Conservation (phyloP, 2,329 filamentous ascomycete species). For the Trichoderma sp. region DNA sequence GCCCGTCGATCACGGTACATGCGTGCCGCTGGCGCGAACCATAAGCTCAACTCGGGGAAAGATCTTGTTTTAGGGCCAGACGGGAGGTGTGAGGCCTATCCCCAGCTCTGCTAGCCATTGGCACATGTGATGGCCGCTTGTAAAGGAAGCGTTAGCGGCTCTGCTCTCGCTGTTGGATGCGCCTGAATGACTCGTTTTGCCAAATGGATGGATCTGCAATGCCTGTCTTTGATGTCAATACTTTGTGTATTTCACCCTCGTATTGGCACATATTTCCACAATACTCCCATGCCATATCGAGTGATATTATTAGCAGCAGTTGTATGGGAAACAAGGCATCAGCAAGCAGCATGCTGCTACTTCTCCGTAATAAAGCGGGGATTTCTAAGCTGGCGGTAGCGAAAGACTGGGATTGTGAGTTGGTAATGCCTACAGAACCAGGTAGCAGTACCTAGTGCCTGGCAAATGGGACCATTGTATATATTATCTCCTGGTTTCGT, state of each 20-base stretch:
- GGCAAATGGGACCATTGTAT: conserved; percentile 8
- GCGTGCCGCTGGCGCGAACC: conserved; percentile 10
- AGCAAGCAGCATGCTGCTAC: not conserved
- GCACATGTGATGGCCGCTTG: not conserved
- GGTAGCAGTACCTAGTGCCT: not conserved
- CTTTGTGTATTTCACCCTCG: not conserved
- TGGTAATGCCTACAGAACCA: not conserved
- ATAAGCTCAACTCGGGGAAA: not conserved
- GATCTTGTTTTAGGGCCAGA: not conserved
- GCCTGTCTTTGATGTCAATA: not conserved
- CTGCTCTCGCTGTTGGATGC: not conserved
- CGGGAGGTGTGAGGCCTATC: not conserved
- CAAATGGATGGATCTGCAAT: not conserved
- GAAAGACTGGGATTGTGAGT: conserved; percentile 10
- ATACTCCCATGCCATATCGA: not conserved
- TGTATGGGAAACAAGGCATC: not conserved
- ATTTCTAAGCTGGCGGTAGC: conserved; percentile 14
- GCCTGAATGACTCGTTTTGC: not conserved
- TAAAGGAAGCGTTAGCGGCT: not conserved
- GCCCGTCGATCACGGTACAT: conserved; percentile 12
- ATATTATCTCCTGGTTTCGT: not conserved
- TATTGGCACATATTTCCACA: not conserved
- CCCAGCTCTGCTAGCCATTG: conserved; percentile 9
- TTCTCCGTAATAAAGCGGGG: conserved; percentile 15
- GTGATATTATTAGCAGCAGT: conserved; percentile 2